Base-by-base conservation (phyloP, 2,329 filamentous ascomycete genomes). In the Endoconidiophora polonica region DNA sequence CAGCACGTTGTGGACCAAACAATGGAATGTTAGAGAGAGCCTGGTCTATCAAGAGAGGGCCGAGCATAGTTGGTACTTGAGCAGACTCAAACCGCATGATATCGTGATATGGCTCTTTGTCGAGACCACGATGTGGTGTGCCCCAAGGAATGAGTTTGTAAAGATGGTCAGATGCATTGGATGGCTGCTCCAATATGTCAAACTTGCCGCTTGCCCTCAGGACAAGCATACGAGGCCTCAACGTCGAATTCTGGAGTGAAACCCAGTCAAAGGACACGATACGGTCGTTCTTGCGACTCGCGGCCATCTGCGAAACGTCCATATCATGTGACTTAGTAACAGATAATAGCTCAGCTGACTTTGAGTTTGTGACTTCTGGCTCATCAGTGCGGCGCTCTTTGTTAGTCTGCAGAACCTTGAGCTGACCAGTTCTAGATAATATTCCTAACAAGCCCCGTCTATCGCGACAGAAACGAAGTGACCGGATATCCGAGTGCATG, bases 231-330 rank as follows among this genome's bases (percentile, higher is more conserved):
- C 77, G 69, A 26, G 76, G 75, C 22, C 70, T 70, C 45, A 79
- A 58, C 12, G 69, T 68, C 3, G 74, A 66, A 3, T 73, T 75
- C 9, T 71, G 67, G 44, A 79, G 65, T 3, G 74, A 79, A 7
- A 81, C 65, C 77, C 78, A 82, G 59, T 82, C 78, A 59, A 81
- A 81, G 0, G 77, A 81, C 5, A 81, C 75, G 29, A 81, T 79
- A 18, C 74, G 70, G 50, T 80, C 74, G 56, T 72, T 69, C 60
- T 73, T 72, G 55, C 70, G 66, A 29, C 66, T 65, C 29, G 66
- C 63, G 46, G 74, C 72, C 23, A 68, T 64, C 56, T 73, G 79
- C 16, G 70, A 68, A 45, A 76, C 71, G 56, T 81, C 76, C 63
- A 81, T 71, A 57, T 80, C 76, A 55, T 76, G 69, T 1, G 77